Base-by-base conservation (phyloP, 2,329 filamentous ascomycete genomes). In the Talaromyces marneffei region DNA sequence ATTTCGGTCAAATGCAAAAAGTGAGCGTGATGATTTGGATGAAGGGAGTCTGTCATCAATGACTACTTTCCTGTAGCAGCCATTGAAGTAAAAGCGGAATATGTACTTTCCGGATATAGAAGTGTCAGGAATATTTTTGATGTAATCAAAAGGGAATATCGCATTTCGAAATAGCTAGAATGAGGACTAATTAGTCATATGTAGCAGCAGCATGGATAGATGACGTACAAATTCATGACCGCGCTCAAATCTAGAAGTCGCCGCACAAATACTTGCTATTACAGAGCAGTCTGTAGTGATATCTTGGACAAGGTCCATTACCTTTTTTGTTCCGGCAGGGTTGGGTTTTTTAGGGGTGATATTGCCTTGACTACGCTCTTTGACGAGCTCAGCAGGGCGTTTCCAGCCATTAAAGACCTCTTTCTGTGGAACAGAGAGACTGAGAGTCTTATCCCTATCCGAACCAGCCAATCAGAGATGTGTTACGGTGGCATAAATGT, bases 211-310 rank as follows among this genome's bases (percentile, higher is more conserved):
- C 29, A 44, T 25, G 16, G 39, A 23, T 16, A 46, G 20, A 37
- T 55, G 27, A 69, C 78, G 65, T 79, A 91, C 89, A 73, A 87
- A 86, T 39, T 83, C 81, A 73, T 88, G 83, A 1, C 88, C 88
- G 18, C 86, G 86, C 64, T 87, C 83, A 8, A 87, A 82, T 65
- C 90, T 83, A 42, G 87, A 87, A 63, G 88, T 87, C 25, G 85
- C 87, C 27, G 92, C 92, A 71, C 92, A 97, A 5, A 99, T 82
- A 72, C 94, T 97, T 16, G 94, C 94, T 29, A 99, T 93, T 3
- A 99, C 93, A 1, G 94, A 97, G 72, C 94, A 99, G 73, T 99
- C 94, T 0, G 93, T 95, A 4, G 93, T 92, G 62, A 96, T 87
- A 74, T 99, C 94, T 75, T 99, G 94, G 2, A 97, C 92, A 7